phyloP scores from a whole-genome alignment of 495 filamentous ascomycete genomes.

The Aspergillus biplanus region DNA sequence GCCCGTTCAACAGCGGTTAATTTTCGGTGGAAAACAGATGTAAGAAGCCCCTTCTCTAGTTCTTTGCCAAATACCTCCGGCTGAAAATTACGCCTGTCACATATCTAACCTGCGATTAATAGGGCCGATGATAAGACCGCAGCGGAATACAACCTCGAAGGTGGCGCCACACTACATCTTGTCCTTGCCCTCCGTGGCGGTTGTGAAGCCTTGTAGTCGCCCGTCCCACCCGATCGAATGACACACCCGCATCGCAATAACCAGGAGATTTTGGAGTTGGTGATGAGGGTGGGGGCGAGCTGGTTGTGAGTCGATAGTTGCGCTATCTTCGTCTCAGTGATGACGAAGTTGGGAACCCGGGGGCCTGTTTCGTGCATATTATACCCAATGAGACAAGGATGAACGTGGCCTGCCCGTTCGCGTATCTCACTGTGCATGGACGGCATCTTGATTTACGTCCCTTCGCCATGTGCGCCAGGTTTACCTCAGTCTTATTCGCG shows the following conservation, averaged over 20 bases:
- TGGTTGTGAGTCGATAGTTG: background rate
- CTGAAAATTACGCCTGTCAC: background rate
- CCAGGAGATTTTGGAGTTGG: background rate
- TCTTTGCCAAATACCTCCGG: background rate
- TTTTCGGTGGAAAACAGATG: conserved; percentile 98
- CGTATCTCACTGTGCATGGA: background rate
- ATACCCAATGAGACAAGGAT: background rate
- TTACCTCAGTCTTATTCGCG: background rate
- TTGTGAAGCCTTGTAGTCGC: conserved; percentile 23
- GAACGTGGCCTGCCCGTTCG: background rate
- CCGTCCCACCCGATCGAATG: conserved; percentile 7
- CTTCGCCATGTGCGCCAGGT: too few species aligned
- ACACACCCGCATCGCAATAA: background rate
- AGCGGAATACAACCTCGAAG: conserved; percentile 83
- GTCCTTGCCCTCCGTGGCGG: conserved; percentile 92
- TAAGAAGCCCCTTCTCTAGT: conserved; percentile 43
- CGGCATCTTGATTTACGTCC: too few species aligned
- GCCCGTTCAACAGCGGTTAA: conserved; percentile 93
- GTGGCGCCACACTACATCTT: conserved; percentile 91
- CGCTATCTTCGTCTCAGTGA: background rate
- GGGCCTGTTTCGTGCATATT: background rate
- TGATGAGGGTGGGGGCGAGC: background rate
- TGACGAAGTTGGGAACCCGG: background rate
- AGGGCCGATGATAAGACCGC: conserved; percentile 94
- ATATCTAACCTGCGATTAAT: background rate